Evolutionary conservation across 495 filamentous ascomycete genomes (phyloP), one percentile per base, ranked within the genome.

Genomic region (Talaromyces proteolyticus): DNA sequence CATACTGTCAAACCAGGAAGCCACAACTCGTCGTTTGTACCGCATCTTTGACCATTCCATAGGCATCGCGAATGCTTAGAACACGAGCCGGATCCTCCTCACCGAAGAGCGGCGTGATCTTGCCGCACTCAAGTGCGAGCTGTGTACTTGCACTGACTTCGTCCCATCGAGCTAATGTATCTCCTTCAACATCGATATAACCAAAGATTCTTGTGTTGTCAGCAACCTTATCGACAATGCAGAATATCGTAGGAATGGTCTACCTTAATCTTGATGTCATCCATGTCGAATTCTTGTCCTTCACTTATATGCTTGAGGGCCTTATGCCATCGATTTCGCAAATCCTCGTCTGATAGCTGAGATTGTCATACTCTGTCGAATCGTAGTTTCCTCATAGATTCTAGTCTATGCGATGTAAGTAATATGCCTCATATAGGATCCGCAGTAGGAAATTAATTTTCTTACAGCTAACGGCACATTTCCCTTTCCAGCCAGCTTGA

Each of bases 201-300:
- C 43, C 43, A 45, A 18, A 21, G 43, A 26, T 45, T 45, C 43
- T 45, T 17, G 22, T 26, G 18, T 17, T 25, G 43, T 45, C n/a
- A 45, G 43, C 7, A 25, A 10, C 7, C 5, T 29, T 6, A 12
- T 44, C 16, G 7, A 42, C 19, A 42, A 3, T 6, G 12, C 12
- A 20, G 10, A 22, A 12, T 14, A 14, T 4, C 19, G 10, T 22
- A 12, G 20, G 1, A 4, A 42, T n/a, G 8, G 5, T 25, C 18
- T 45, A 45, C 43, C 23, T 45, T 45, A 23, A 45, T 45, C 43
- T 45, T 45, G 22, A 45, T 45, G 23, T 45, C 43, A 17, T 45
- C 43, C 12, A 23, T 21, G 16, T 45, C 43, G 19, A 45, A 34
- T 18, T 34, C 43, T 18, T 22, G 14, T 17, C 43, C 43, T 12